Percentiles rank a stretch among this genome's conserved stretches.
These are phyloP conservation scores for Tillandsia leiboldiana DNA, from an alignment of 176 grass and related monocot genomes.

Conservation along the genomic window DNA sequence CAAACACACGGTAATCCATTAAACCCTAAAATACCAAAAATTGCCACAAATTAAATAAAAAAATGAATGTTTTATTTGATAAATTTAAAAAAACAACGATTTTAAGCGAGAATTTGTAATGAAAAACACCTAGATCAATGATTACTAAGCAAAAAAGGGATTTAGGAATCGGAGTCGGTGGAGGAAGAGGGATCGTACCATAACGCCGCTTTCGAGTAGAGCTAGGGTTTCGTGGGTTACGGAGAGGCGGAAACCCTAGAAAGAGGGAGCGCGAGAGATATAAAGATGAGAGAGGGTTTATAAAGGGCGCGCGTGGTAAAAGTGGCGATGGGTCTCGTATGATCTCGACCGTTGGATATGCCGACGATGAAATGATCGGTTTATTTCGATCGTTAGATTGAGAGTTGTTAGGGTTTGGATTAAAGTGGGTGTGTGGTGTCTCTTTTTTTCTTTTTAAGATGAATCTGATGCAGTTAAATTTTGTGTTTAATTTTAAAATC, in stretches of 20 bases:
- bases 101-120: background rate
- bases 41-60: no score
- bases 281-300: background rate
- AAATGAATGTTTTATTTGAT: no score
- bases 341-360: background rate
- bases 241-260: background rate
- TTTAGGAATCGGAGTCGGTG: background rate
- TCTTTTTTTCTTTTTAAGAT: no score
- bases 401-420: no score
- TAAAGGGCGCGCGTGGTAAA: background rate
- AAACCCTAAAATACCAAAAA: no score
- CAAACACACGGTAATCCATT: background rate
- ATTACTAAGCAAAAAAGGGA: background rate
- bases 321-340: background rate
- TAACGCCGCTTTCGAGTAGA: background rate
- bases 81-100: background rate
- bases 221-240: background rate
- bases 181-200: background rate
- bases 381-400: background rate
- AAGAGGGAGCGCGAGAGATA: background rate
- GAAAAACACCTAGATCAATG: background rate
- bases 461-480: no score
- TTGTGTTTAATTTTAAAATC: no score
- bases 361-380: background rate
- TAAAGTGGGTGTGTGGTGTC: no score